Evolutionary conservation across 805 yeast genomes (phyloP), one percentile per base, ranked within the genome.

Genomic region (Candida orba): DNA sequence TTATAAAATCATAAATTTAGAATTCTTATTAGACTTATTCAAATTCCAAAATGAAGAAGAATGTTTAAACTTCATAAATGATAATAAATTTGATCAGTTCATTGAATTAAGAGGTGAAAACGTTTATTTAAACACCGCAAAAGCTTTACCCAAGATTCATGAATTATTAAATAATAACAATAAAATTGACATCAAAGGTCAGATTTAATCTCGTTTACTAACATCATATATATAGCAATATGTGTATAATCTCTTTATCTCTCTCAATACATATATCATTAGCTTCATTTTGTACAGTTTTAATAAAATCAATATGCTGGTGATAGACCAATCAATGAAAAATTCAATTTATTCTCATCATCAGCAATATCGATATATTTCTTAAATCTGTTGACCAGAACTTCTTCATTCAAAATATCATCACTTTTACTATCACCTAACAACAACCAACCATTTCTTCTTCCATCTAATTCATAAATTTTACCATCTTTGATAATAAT

Each of bases 171-270:
- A 60, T 48, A 62, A 52, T 39, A 66, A 72, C 52, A 75, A 67
- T 47, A 81, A 72, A 56, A 79, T 90, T 13, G 97, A 90, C 58
- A 89, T 91, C 49, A 90, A 90, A 67, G 98, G 98, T 1, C 97
- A 90, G 63, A 71, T 79, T 8, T 81, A 44, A 47, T 15, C 13
- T 29, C 22, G 7, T 25, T 15, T 36, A 36, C 39, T 36, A 36
- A 27, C 32, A 24, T 10, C 29, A 27, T 27, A 27, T 27, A 27
- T 27, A 27, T 7, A 27, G 9, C 22, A 20, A 20, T 20, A 20
- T 20, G 22, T 20, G 5, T 20, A 20, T 20, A 20, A 20, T 20
- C 22, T 27, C 29, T 27, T 13, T 27, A 10, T 10, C 29, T 27
- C 29, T 27, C 29, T 27, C 3, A 27, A 27, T 27, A 27, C 29